Percentiles rank a stretch among this genome's conserved stretches.
These are phyloP conservation scores for Nissolia schottii DNA, from an alignment of 306 rosid genomes.

Conservation along the genomic window DNA sequence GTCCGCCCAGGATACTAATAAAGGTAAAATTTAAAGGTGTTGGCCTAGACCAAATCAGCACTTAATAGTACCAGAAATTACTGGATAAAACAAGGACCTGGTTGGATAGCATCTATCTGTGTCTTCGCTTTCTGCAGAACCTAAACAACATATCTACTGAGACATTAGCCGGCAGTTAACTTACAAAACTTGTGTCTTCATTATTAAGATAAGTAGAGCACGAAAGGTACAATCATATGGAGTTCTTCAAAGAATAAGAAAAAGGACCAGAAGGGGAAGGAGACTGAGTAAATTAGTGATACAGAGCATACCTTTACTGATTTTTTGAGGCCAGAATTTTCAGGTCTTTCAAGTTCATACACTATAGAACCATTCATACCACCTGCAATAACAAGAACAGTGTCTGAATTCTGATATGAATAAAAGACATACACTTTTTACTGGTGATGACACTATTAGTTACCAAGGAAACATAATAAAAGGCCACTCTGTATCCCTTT, in stretches of 20 bases:
- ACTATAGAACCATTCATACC: slow-evolving; percentile 93
- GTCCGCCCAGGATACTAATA: slow-evolving; percentile 89
- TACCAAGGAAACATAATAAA: slow-evolving; percentile 3
- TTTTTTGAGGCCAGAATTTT: slow-evolving; percentile 74
- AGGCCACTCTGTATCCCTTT: not conserved
- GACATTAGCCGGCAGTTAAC: slow-evolving; percentile 27
- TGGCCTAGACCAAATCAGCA: slow-evolving; percentile 25
- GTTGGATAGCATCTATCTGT: slow-evolving; percentile 60
- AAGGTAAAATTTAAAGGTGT: slow-evolving; percentile 30
- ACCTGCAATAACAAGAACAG: slow-evolving; percentile 51
- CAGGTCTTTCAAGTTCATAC: slow-evolving; percentile 84
- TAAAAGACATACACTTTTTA: not conserved
- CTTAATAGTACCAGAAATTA: slow-evolving; percentile 14
- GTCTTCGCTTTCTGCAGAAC: slow-evolving; percentile 74
- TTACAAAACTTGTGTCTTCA: slow-evolving; percentile 12
- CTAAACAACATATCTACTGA: slow-evolving; percentile 41
- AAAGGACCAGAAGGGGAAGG: not conserved
- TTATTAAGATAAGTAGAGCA: not conserved
- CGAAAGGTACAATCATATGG: not conserved
- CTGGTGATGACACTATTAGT: not conserved
- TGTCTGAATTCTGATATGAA: not conserved
- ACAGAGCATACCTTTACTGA: slow-evolving; percentile 65
- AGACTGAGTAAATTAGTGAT: slow-evolving; percentile 19
- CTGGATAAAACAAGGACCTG: slow-evolving; percentile 53
- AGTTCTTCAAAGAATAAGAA: not conserved